Percentiles rank a stretch among this genome's conserved stretches.
These are phyloP conservation scores for Cornus controversa DNA, from an alignment of 148 eudicot species.

Conservation along the genomic window DNA sequence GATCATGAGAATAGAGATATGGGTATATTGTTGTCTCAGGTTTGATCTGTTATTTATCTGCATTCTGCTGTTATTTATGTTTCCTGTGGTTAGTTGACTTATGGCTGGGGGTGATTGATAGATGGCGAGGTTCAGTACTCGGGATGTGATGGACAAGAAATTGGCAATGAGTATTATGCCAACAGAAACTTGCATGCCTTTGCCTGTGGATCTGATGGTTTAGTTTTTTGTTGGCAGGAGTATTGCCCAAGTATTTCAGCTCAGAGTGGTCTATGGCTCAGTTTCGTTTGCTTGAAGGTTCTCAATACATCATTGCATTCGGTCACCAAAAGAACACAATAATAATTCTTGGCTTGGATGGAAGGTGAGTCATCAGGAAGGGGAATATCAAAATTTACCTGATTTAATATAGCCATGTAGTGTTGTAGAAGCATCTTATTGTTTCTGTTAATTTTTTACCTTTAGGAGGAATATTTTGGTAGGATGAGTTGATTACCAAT, in stretches of 20 bases:
- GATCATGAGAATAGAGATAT: neutral
- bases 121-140: neutral
- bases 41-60: neutral
- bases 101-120: neutral
- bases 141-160: neutral
- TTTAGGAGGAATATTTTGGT: neutral
- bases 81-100: neutral
- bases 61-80: neutral
- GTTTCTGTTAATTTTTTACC: neutral
- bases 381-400: neutral
- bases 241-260: conserved; percentile 80
- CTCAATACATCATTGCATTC: conserved; percentile 77
- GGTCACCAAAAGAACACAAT: conserved; percentile 89
- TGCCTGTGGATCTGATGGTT: neutral
- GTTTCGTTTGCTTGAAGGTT: conserved; percentile 74
- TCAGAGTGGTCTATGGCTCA: conserved; percentile 96
- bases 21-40: neutral
- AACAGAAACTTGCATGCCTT: neutral
- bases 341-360: conserved; percentile 78
- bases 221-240: conserved; percentile 48
- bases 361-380: conserved; percentile 51
- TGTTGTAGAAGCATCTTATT: neutral
- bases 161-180: neutral
- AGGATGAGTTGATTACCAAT: neutral
- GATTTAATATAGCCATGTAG: neutral